These are phyloP conservation scores for Aegilops longissima DNA, from an alignment of 176 grass and related monocot species.

Conservation along the genomic window DNA sequence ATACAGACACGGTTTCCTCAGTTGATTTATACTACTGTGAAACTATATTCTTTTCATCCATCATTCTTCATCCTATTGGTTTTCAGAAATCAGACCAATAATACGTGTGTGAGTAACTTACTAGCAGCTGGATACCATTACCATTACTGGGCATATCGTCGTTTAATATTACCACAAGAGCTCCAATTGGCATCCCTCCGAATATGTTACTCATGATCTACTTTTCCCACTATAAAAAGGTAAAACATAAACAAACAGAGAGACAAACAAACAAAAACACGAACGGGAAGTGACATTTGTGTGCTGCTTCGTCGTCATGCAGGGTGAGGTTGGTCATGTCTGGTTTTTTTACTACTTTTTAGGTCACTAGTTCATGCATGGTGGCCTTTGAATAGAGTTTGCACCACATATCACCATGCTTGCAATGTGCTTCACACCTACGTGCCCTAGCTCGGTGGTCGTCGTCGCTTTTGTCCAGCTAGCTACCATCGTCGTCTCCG, in stretches of 20 bases:
- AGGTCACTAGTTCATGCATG: constrained; percentile 12
- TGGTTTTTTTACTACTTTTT: constrained; percentile 27
- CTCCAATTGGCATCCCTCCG: not conserved
- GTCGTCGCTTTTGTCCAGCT: not conserved
- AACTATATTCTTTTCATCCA: not conserved
- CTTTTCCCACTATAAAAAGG: not conserved
- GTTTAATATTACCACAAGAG: not conserved
- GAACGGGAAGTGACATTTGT: not conserved
- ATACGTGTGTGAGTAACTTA: not conserved
- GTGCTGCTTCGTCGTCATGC: constrained; percentile 5
- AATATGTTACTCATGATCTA: constrained; percentile 2
- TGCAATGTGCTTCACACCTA: constrained; percentile 30
- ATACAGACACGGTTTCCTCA: not conserved
- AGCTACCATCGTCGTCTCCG: not conserved
- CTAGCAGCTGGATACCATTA: constrained; percentile 8
- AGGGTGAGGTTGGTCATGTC: constrained; percentile 18
- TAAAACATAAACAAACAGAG: not conserved
- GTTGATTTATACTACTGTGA: not conserved
- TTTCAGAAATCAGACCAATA: not conserved
- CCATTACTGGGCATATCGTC: not conserved
- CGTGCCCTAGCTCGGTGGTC: not conserved
- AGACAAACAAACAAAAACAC: not conserved
- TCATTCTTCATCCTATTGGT: not conserved
- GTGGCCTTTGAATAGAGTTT: constrained; percentile 21
- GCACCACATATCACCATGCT: not conserved